Conservation (phyloP, 139 green algal genomes). For the Coccomyxa sp. region DNA sequence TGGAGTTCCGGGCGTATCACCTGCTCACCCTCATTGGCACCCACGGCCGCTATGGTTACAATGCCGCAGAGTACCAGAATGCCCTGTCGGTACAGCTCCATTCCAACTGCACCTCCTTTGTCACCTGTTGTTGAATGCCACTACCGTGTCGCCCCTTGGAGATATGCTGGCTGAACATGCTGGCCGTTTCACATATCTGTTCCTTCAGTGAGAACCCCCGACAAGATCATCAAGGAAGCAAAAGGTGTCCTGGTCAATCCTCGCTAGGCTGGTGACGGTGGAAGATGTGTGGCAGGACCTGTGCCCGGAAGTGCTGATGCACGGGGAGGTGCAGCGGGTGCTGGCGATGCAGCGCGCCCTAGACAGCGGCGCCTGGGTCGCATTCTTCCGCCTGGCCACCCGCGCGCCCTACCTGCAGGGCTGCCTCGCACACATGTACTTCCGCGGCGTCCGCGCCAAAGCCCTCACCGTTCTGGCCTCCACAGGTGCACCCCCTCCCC, state of each 20-base stretch:
- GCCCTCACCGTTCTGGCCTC: constrained; percentile 6
- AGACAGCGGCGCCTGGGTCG: constrained; percentile 40
- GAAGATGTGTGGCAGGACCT: background rate
- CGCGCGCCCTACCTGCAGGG: constrained; percentile 58
- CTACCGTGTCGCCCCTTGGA: background rate
- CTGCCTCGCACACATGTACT: constrained; percentile 62
- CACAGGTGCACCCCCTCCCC: background rate
- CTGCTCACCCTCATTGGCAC: constrained; percentile 53
- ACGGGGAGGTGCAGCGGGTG: constrained; percentile 26
- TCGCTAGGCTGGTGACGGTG: too few species aligned
- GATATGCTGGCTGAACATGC: background rate
- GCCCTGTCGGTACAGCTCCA: background rate
- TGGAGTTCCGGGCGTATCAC: constrained; percentile 75
- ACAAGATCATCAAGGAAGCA: too few species aligned
- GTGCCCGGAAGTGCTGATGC: constrained; percentile 25
- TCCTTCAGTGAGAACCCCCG: background rate
- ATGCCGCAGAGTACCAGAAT: constrained; percentile 16
- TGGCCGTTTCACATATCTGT: background rate
- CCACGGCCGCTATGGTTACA: constrained; percentile 62
- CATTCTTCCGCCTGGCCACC: constrained; percentile 48
- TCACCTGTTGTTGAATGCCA: background rate
- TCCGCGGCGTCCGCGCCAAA: constrained; percentile 24
- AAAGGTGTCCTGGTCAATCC: too few species aligned
- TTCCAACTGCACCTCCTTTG: background rate
- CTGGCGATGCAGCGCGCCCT: constrained; percentile 15